phyloP scores from a whole-genome alignment of 805 yeast species.

The Ogataea naganishii region DNA sequence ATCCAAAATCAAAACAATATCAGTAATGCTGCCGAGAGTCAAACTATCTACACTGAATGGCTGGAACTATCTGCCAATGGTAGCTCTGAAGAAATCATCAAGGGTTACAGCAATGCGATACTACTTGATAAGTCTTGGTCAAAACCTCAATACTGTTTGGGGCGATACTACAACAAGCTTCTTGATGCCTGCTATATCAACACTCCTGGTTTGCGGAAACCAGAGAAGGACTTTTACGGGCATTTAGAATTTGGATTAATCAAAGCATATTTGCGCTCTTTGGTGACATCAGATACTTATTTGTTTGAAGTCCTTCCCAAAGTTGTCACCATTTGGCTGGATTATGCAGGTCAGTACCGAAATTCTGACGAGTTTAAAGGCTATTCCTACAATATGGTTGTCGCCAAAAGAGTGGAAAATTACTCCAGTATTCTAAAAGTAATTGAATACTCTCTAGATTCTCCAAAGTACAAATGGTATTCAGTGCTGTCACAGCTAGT shows the following conservation, averaged over 20 bases:
- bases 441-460: conserved; percentile 28
- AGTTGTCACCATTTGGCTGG: conserved; percentile 86
- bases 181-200: conserved; percentile 44
- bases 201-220: conserved; percentile 18
- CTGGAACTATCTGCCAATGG: conserved; percentile 78
- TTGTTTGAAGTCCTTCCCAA: conserved; percentile 84
- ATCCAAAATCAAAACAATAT: conserved; percentile 8
- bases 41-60: conserved; percentile 81
- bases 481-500: conserved; percentile 79
- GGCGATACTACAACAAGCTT: conserved; percentile 69
- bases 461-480: conserved; percentile 64
- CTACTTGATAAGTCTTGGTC: conserved; percentile 55
- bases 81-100: conserved; percentile 61
- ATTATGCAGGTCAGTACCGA: conserved; percentile 41
- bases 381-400: conserved; percentile 17
- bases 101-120: conserved; percentile 56
- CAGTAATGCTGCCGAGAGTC: conserved; percentile 30
- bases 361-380: conserved; percentile 18
- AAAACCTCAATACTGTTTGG: conserved; percentile 72
- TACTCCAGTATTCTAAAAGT: conserved; percentile 40
- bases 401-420: conserved; percentile 24
- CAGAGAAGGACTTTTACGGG: conserved; percentile 32
- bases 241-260: conserved; percentile 48
- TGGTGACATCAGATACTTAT: conserved; percentile 53
- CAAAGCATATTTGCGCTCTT: conserved; percentile 46